phyloP scores from a whole-genome alignment of 768 basidiomycete genomes.

The Mycena vulgaris region DNA sequence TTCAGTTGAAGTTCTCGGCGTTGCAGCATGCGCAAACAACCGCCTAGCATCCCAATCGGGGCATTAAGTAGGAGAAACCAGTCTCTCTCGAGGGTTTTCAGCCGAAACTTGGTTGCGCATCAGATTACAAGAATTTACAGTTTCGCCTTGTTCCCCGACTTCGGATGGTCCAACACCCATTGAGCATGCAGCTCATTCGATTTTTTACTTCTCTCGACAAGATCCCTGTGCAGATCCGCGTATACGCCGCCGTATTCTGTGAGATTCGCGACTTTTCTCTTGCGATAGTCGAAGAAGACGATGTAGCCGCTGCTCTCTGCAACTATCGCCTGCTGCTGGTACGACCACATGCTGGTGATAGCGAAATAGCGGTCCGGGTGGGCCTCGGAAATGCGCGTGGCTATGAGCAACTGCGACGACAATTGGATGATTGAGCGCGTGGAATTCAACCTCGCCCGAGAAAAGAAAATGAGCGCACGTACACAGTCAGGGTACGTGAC shows the following conservation, averaged over 20 bases:
- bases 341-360: slow-evolving; percentile 11
- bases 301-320: slow-evolving; percentile 12
- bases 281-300: slow-evolving; percentile 19
- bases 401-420: not conserved
- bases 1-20: too few relatives aligned
- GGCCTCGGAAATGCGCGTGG: slow-evolving; percentile 6
- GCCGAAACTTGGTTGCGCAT: too few relatives aligned
- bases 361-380: not conserved
- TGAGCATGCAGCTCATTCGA: slow-evolving; percentile 5
- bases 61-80: not conserved
- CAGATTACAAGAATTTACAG: not conserved
- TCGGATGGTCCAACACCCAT: not conserved
- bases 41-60: slow-evolving; percentile 20
- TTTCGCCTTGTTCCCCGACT: not conserved
- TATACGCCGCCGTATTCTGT: not conserved
- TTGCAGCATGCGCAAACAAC: slow-evolving; percentile 13
- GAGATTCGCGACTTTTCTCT: not conserved
- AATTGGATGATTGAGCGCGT: not conserved
- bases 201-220: not conserved
- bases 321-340: slow-evolving; percentile 16
- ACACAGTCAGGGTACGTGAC: slow-evolving; percentile 15
- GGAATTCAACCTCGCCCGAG: not conserved
- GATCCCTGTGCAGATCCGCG: slow-evolving; percentile 8
- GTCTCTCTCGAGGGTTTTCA: not conserved
- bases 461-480: not conserved